phyloP scores from a whole-genome alignment of 1,284 basidiomycete genomes.

The Marasmius tenuissimus region DNA sequence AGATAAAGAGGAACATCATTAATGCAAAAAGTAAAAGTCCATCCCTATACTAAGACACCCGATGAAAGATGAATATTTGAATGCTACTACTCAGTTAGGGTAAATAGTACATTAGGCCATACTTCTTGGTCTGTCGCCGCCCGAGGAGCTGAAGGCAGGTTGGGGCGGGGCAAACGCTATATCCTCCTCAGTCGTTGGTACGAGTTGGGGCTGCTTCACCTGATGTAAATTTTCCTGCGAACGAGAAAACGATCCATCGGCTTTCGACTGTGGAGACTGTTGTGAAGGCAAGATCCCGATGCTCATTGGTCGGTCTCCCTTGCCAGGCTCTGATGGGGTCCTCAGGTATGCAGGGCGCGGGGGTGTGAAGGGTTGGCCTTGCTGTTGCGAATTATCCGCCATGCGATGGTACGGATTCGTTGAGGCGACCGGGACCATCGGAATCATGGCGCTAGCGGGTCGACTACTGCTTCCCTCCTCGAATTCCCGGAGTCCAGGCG shows the following conservation, averaged over 20 bases:
- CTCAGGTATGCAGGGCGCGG: conserved; percentile 1
- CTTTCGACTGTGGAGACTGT: background rate
- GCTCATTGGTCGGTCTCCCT: conserved; percentile 15
- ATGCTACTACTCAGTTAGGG: background rate
- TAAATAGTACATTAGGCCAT: conserved; percentile 5
- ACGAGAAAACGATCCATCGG: background rate
- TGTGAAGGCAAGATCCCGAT: conserved; percentile 13
- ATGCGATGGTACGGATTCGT: background rate
- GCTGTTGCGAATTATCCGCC: background rate
- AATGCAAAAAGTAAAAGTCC: conserved; percentile 1
- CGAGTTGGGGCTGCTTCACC: background rate
- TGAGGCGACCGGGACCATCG: conserved; percentile 6
- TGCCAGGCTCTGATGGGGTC: background rate
- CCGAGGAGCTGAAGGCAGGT: conserved; percentile 19
- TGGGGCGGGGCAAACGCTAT: conserved; percentile 18
- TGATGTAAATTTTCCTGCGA: conserved; percentile 2
- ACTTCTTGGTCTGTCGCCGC: conserved; percentile 12
- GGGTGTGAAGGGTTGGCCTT: conserved; percentile 5
- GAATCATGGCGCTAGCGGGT: conserved; percentile 28
- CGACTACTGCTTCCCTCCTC: conserved; percentile 28
- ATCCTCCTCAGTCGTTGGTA: conserved; percentile 11
- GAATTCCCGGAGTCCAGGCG: conserved; percentile 16
- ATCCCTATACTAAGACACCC: background rate
- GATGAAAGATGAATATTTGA: background rate
- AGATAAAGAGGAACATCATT: background rate